Evolutionary conservation across 352 stramenopile species (phyloP).

Genomic region (Phytophthora agathidicida): DNA sequence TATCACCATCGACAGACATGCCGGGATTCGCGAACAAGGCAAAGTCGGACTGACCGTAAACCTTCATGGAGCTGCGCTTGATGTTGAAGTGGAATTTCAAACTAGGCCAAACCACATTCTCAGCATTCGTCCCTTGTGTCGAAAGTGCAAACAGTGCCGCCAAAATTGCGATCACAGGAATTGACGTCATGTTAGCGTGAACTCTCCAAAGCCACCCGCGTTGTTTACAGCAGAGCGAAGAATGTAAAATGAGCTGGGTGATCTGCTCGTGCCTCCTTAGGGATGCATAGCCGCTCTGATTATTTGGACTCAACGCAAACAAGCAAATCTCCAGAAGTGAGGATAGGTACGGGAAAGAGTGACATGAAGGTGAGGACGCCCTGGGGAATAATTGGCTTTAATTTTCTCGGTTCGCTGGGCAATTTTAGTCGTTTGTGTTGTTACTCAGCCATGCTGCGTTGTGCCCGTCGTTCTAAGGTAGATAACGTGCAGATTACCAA

Average conservation of each 20-base stretch:
- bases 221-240: not conserved
- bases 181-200: too few species aligned
- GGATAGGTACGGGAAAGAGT: not conserved
- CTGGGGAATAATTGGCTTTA: too few species aligned
- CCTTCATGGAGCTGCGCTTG: constrained; percentile 40
- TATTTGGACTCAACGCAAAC: too few species aligned
- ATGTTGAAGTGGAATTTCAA: constrained; percentile 35
- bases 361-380: too few species aligned
- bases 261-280: not conserved
- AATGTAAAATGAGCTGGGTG: constrained; percentile 4
- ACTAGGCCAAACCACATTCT: constrained; percentile 26
- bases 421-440: too few species aligned
- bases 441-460: too few species aligned
- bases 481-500: too few species aligned
- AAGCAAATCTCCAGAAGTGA: constrained; percentile 2
- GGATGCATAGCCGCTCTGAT: not conserved
- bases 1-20: constrained; percentile 3
- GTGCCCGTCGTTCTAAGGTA: too few species aligned
- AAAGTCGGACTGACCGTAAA: constrained; percentile 34
- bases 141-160: not conserved
- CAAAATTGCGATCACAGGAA: not conserved
- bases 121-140: not conserved
- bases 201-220: too few species aligned
- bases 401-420: too few species aligned
- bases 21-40: constrained; percentile 34